Conservation (phyloP, 257 asterid genomes). For the Solanum pennellii region DNA sequence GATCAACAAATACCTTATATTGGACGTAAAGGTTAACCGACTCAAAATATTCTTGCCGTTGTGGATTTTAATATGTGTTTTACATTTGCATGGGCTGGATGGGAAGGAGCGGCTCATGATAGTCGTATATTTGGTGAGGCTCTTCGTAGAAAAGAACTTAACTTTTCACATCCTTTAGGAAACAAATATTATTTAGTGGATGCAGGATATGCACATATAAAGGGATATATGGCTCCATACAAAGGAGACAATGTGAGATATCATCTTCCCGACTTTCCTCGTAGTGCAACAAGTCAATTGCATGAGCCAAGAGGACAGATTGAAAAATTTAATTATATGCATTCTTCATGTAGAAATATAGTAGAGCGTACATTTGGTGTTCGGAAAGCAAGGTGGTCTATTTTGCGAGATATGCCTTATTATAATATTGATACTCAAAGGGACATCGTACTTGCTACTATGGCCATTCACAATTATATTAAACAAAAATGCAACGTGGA, state of each 20-base stretch:
- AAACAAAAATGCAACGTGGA: background rate
- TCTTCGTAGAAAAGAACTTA: background rate
- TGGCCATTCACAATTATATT: background rate
- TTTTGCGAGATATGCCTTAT: background rate
- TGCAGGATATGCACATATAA: background rate
- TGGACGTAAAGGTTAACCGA: background rate
- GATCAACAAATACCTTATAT: background rate
- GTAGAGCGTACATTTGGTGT: background rate
- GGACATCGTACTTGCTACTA: background rate
- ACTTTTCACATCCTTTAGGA: background rate
- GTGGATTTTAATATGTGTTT: background rate
- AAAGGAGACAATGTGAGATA: background rate
- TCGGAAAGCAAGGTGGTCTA: background rate
- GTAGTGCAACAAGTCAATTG: background rate
- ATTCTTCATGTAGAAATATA: background rate
- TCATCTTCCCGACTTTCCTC: background rate
- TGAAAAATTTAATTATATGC: background rate
- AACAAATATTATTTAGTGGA: background rate
- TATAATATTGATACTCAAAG: background rate
- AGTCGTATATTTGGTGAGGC: background rate
- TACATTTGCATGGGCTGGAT: background rate
- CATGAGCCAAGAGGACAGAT: background rate
- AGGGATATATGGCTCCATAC: background rate
- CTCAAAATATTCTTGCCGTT: background rate
- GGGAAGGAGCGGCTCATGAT: background rate